Base-by-base conservation (phyloP, 495 filamentous ascomycete species). In the Glonium stellatum region DNA sequence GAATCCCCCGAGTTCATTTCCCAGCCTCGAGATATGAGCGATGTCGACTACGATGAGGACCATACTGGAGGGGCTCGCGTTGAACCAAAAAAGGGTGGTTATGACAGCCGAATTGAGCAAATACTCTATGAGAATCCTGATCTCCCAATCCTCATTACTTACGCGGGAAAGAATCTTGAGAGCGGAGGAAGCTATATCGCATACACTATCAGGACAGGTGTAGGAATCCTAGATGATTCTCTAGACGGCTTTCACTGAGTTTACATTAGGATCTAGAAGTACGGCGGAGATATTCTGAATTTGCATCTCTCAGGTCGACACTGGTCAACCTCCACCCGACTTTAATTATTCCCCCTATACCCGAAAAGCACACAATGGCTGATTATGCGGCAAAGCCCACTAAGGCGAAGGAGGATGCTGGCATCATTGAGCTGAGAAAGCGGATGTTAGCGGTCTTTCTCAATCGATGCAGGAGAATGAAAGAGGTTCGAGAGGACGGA, bases 371-470 rank as follows among this genome's bases (percentile, higher is more conserved):
- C 70, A 90, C 89, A 55, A 92, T 97, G 87, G 92, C 93, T 50
- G 93, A 98, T 69, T 98, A 98, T 71, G 93, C 93, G 23, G 92
- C 95, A 19, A 96, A 96, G 64, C 93, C 93, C 0, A 97, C 93
- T 31, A 96, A 92, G 70, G 93, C 93, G 27, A 98, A 97, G 73
- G 93, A 97, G 73, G 95, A 98, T 71, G 85, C 88, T 34, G 86
- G 88, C 60, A 97, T 97, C 47, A 98, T 98, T 58, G 93, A 98
- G 62, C 78, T 96, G 41, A 82, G 93, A 54, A 97, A 97, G 71
- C 87, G 93, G 57, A 98, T 98, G 93, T 72, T 98, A 41, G 85
- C 86, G 34, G 92, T 97, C 4, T 98, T 98, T 66, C 70, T 98
- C 35, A 97, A 98, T 68, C 81, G 93, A 35, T 98, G 93, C 72